Conservation (phyloP, 2,329 filamentous ascomycete species). For the Blastomyces emzantsi region DNA sequence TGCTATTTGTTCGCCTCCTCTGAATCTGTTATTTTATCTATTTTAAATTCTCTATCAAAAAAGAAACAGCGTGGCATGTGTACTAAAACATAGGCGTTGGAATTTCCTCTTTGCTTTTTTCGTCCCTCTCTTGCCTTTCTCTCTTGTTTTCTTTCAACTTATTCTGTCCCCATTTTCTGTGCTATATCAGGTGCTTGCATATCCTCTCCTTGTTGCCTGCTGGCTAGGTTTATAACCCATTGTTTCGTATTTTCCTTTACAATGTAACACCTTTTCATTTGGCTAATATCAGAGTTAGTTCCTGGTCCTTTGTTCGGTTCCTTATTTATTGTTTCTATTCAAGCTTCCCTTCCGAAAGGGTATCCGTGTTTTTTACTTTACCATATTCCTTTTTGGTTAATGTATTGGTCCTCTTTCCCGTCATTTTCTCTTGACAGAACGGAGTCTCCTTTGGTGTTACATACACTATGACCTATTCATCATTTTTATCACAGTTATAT, state of each 20-base stretch:
- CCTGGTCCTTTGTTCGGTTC: neutral
- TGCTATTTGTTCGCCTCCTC: neutral
- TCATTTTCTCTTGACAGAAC: neutral
- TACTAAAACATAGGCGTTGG: constrained; percentile 5
- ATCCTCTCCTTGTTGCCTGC: neutral
- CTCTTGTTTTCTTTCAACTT: neutral
- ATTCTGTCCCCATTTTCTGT: neutral
- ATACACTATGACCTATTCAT: neutral
- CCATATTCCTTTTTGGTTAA: neutral
- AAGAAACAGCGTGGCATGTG: constrained; percentile 2
- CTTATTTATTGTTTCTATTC: neutral
- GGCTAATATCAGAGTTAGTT: neutral
- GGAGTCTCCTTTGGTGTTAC: neutral
- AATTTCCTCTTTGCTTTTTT: neutral
- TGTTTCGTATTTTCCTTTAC: neutral
- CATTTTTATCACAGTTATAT: neutral
- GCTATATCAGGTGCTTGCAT: neutral
- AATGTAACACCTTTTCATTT: neutral
- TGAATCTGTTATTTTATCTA: neutral
- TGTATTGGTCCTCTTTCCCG: neutral
- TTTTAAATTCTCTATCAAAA: neutral
- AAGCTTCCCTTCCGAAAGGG: neutral
- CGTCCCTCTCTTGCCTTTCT: neutral
- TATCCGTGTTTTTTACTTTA: neutral
- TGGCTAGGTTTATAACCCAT: neutral